A percentile compares a stretch with the other conserved stretches of the same genome.
Conservation (phyloP, 495 filamentous ascomycete species). For the Sporormia fimetaria region DNA sequence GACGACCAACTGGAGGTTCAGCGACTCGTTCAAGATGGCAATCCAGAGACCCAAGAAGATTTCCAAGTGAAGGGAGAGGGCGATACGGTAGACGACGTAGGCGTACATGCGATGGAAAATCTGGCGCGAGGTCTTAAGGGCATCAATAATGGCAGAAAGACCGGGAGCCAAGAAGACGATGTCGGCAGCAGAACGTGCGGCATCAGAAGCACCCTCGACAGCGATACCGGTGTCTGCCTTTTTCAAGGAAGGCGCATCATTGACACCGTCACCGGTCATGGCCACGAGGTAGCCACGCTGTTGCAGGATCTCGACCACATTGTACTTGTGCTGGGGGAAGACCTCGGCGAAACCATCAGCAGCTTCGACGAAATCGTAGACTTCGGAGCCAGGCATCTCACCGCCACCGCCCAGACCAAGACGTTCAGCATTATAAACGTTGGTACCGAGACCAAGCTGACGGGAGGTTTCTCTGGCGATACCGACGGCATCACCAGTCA, state of each 20-base stretch:
- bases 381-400: constrained; percentile 82
- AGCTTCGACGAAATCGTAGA: constrained; percentile 89
- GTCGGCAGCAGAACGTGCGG: constrained; percentile 83
- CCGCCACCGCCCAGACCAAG: constrained; percentile 75
- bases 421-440: constrained; percentile 86
- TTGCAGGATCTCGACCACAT: constrained; percentile 93
- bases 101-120: constrained; percentile 98
- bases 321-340: constrained; percentile 96
- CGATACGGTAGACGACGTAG: constrained; percentile 93
- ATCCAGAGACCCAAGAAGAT: constrained; percentile 89
- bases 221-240: constrained; percentile 93
- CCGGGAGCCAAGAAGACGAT: constrained; percentile 84
- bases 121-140: constrained; percentile 85
- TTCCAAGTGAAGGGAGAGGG: constrained; percentile 78
- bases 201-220: constrained; percentile 86
- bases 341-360: constrained; percentile 94
- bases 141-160: constrained; percentile 84
- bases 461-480: constrained; percentile 86
- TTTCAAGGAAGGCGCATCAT: constrained; percentile 91
- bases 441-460: constrained; percentile 81
- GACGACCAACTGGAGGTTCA: constrained; percentile 78
- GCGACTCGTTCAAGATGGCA: constrained; percentile 65
- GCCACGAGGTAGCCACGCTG: constrained; percentile 92
- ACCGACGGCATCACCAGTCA: constrained; percentile 90
- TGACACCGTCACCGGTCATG: constrained; percentile 98